These are phyloP conservation scores for Chalciporus piperatoides DNA, from an alignment of 1,284 basidiomycete genomes.

Conservation along the genomic window DNA sequence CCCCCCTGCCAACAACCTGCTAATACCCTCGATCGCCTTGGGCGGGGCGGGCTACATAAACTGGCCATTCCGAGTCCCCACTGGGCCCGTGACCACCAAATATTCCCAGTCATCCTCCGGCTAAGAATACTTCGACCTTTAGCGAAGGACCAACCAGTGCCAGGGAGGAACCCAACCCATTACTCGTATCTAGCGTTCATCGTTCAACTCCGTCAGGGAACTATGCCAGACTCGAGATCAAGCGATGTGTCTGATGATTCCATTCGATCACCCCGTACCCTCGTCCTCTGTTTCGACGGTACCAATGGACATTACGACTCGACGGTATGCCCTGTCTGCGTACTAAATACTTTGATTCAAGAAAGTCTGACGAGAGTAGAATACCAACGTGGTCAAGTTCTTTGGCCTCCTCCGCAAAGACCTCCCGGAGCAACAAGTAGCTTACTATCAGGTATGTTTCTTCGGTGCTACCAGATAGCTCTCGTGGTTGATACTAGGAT, in stretches of 20 bases:
- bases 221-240: slow-evolving; percentile 17
- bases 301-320: slow-evolving; percentile 48
- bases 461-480: not conserved
- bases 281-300: slow-evolving; percentile 65
- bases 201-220: not conserved
- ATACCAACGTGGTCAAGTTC: slow-evolving; percentile 69
- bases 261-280: slow-evolving; percentile 34
- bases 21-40: not conserved
- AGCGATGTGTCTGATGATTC: slow-evolving; percentile 1
- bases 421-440: slow-evolving; percentile 49
- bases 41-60: slow-evolving; percentile 13
- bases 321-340: slow-evolving; percentile 26
- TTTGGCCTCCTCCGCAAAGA: slow-evolving; percentile 61
- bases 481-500: not conserved
- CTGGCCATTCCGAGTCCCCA: not conserved
- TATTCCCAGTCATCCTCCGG: slow-evolving; percentile 2
- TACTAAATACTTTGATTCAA: not conserved
- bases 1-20: not conserved
- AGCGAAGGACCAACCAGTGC: not conserved
- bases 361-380: slow-evolving; percentile 36
- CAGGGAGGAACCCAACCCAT: not conserved
- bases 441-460: slow-evolving; percentile 61
- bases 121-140: not conserved
- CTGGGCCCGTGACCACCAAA: not conserved
- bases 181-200: not conserved